Percentiles rank a stretch among this genome's conserved stretches.
These are phyloP conservation scores for Skeletonema potamos DNA, from an alignment of 108 stramenopile species.

Conservation along the genomic window DNA sequence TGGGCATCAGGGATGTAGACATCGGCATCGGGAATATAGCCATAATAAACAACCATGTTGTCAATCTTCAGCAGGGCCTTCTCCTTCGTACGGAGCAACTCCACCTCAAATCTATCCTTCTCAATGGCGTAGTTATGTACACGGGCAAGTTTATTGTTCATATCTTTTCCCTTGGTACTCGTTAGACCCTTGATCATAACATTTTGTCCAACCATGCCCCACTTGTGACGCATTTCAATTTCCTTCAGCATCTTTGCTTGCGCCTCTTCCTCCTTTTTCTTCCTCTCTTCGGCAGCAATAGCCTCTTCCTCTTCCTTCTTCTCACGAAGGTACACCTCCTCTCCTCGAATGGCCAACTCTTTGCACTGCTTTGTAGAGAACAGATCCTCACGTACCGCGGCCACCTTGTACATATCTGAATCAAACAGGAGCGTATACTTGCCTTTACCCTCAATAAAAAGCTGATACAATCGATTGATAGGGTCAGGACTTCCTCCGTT, in stretches of 20 bases:
- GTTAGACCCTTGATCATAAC: conserved; percentile 26
- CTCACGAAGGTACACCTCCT: conserved; percentile 23
- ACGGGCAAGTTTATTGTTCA: conserved; percentile 15
- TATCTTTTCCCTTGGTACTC: conserved; percentile 14
- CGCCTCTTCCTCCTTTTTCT: conserved; percentile 20
- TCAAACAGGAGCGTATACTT: conserved; percentile 35
- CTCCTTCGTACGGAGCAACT: conserved; percentile 7
- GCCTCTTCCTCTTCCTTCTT: conserved; percentile 39
- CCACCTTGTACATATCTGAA: conserved; percentile 30
- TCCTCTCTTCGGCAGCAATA: conserved; percentile 13
- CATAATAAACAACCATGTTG: conserved; percentile 24
- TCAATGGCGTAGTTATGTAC: conserved; percentile 21
- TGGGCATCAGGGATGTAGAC: conserved; percentile 1
- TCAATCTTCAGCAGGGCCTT: conserved; percentile 26
- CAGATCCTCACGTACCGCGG: conserved; percentile 33
- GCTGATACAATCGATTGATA: conserved; percentile 48
- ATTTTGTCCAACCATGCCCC: conserved; percentile 27
- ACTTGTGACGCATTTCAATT: conserved; percentile 28
- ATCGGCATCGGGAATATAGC: neutral
- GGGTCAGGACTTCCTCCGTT: conserved; percentile 32
- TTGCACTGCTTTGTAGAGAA: conserved; percentile 41
- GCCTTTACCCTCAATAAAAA: conserved; percentile 47
- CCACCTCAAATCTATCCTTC: conserved; percentile 38
- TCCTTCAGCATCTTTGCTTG: conserved; percentile 25
- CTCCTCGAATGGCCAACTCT: conserved; percentile 25